A percentile compares a stretch with the other conserved stretches of the same genome.
Evolutionary conservation across 352 stramenopile genomes (phyloP).

Genomic region (Phytopythium vexans): DNA sequence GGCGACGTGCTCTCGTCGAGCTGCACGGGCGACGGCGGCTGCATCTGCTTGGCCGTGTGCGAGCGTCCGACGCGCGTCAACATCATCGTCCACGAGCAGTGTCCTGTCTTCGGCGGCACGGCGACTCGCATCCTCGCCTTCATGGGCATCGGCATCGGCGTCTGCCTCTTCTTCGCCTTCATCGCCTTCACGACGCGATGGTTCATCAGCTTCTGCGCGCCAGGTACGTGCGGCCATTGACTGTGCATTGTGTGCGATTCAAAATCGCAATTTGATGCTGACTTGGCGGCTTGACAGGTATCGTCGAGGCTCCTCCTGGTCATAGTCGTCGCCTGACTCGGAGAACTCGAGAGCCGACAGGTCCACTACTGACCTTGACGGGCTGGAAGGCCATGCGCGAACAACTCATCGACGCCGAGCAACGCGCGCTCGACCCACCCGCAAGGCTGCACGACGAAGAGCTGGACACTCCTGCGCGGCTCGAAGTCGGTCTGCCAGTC

Average conservation of each 20-base stretch:
- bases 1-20: constrained; percentile 10
- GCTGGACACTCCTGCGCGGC: background rate
- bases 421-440: background rate
- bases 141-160: constrained; percentile 9
- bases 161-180: constrained; percentile 5
- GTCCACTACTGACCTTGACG: constrained; percentile 34
- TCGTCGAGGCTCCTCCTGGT: constrained; percentile 15
- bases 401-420: constrained; percentile 35
- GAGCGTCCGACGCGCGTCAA: constrained; percentile 19
- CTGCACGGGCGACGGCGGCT: constrained; percentile 32
- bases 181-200: constrained; percentile 2
- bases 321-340: constrained; percentile 7
- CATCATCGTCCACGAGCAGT: constrained; percentile 23
- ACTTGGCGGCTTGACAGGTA: too few species aligned
- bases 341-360: constrained; percentile 2
- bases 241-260: too few species aligned
- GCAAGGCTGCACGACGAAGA: background rate
- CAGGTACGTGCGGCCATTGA: background rate
- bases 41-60: constrained; percentile 41
- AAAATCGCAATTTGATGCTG: background rate
- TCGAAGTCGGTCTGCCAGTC: background rate
- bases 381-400: constrained; percentile 50
- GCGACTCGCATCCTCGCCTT: constrained; percentile 24
- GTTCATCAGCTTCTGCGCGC: constrained; percentile 1
- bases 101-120: constrained; percentile 10